Evolutionary conservation across 2,329 filamentous ascomycete species (phyloP), one percentile per base, ranked within the genome.

Genomic region (Lomentospora prolificans): DNA sequence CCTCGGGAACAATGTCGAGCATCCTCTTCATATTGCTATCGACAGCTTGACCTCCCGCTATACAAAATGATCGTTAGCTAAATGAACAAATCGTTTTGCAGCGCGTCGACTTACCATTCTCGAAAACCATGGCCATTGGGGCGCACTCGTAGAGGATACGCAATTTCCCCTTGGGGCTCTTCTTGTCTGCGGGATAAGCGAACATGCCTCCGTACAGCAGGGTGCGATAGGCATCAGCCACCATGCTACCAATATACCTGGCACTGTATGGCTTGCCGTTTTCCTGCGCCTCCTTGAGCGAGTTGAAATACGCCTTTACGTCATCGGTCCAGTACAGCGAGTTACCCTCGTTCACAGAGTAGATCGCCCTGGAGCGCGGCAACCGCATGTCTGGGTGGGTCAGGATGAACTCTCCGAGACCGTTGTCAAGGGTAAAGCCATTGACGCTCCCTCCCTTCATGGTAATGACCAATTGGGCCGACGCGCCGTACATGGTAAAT

Each of bases 401-500:
- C 58, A 99, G 82, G 73, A 99, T 99, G 77, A 99, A 99, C 79
- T 99, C 94, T 74, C 94, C 94, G 52, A 99, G 84, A 17, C 90
- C 89, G 70, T 89, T 95, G 76, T 99, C 94, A 65, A 99, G 84
- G 25, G 94, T 99, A 79, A 99, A 99, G 65, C 94, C 94, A 73
- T 97, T 96, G 72, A 99, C 94, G 59, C 75, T 81, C 61, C 91
- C 89, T 62, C 85, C 89, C 73, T 87, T 89, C 90, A 97, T 96
- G 63, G 94, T 99, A 68, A 99, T 87, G 65, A 99, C 94, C 50
- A 99, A 80, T 76, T 97, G 92, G 3, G 94, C 85, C 3, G 91
- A 96, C 63, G 94, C 94, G 67, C 94, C 94, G 74, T 99, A 99
- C 94, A 99, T 99, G 72, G 94, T 99, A 80, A 99, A 99, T n/a